Evolutionary conservation across 2,329 filamentous ascomycete genomes (phyloP).

Genomic region (Parasarocladium wereldwijsianum): DNA sequence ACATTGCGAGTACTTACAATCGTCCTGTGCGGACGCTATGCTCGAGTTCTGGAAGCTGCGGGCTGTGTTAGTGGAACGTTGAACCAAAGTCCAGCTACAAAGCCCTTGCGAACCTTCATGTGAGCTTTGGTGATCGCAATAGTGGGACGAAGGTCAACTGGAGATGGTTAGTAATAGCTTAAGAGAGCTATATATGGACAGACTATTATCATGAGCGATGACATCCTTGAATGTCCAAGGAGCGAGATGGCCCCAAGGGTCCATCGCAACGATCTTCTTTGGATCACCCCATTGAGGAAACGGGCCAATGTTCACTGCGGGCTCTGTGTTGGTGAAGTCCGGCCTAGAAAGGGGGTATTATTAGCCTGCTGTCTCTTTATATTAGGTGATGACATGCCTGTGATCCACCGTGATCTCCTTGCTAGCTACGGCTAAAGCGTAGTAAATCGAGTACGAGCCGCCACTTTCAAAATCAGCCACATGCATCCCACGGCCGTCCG

Average conservation of each 20-base stretch:
- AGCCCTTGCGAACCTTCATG: conserved; percentile 48
- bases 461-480: conserved; percentile 29
- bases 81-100: not conserved
- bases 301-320: conserved; percentile 75
- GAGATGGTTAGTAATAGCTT: conserved; percentile 5
- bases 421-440: conserved; percentile 81
- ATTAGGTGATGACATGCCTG: conserved; percentile 25
- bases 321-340: conserved; percentile 67
- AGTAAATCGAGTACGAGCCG: conserved; percentile 92
- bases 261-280: conserved; percentile 96
- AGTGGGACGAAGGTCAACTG: conserved; percentile 73
- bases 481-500: conserved; percentile 2
- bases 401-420: conserved; percentile 78
- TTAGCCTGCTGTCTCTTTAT: not conserved
- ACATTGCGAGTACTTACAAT: conserved; percentile 31
- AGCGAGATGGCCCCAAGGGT: conserved; percentile 78
- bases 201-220: conserved; percentile 44
- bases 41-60: conserved; percentile 72
- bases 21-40: conserved; percentile 71
- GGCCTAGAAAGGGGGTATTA: conserved; percentile 21
- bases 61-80: not conserved
- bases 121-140: conserved; percentile 87
- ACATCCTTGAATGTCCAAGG: conserved; percentile 71
- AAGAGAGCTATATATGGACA: conserved; percentile 3
- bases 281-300: conserved; percentile 80